Evolutionary conservation across 2,329 filamentous ascomycete genomes (phyloP).

Genomic region (Aspergillus tanneri): DNA sequence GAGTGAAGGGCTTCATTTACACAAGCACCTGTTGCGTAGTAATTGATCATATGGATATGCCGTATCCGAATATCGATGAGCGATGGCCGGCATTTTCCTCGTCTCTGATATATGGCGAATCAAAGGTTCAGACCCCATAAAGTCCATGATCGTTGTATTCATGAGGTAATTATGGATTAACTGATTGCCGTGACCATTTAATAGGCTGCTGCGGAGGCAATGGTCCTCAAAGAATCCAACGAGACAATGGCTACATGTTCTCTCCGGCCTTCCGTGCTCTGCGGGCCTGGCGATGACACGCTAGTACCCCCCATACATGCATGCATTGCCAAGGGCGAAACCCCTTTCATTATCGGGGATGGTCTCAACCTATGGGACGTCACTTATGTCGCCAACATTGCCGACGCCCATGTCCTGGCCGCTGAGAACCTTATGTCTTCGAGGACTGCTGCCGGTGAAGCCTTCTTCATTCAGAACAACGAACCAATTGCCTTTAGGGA

Average conservation of each 20-base stretch:
- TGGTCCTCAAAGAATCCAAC: constrained; percentile 41
- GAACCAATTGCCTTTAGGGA: constrained; percentile 47
- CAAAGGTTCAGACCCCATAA: constrained; percentile 32
- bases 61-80: constrained; percentile 42
- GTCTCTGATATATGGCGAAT: constrained; percentile 47
- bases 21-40: constrained; percentile 58
- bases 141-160: neutral
- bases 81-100: constrained; percentile 38
- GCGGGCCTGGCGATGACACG: constrained; percentile 45
- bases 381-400: constrained; percentile 45
- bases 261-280: constrained; percentile 46
- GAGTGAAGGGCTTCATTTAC: constrained; percentile 54
- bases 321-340: constrained; percentile 46
- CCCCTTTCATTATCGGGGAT: constrained; percentile 43
- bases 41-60: constrained; percentile 48
- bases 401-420: constrained; percentile 48
- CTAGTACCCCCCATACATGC: constrained; percentile 45
- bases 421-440: constrained; percentile 43
- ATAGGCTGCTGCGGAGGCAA: constrained; percentile 43
- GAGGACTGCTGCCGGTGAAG: constrained; percentile 44
- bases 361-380: constrained; percentile 47
- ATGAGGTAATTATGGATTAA: neutral
- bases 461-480: constrained; percentile 50
- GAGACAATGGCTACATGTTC: constrained; percentile 39
- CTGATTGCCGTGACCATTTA: constrained; percentile 16